Conservation (phyloP, 2,329 filamentous ascomycete genomes). For the Leptographium lundbergii region DNA sequence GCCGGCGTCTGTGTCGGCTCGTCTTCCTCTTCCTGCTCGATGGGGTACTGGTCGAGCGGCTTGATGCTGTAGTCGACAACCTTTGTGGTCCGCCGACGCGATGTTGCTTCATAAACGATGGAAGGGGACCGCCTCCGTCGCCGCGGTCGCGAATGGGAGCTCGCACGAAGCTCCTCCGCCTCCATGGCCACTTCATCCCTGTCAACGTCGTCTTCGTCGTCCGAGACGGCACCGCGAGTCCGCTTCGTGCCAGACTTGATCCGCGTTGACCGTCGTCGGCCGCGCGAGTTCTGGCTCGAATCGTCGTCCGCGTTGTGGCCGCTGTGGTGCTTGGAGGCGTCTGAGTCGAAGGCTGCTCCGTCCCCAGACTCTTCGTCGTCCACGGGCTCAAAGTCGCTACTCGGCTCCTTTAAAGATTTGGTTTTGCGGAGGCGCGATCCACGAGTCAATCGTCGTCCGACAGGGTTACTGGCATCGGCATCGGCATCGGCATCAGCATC, state of each 20-base stretch:
- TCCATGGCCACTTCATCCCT: constrained; percentile 54
- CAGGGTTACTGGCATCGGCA: constrained; percentile 4
- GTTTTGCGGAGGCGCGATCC: constrained; percentile 30
- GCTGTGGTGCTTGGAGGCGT: constrained; percentile 13
- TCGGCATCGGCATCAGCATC: constrained; percentile 17
- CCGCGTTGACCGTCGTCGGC: constrained; percentile 26
- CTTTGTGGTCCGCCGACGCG: constrained; percentile 43
- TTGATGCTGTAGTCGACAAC: constrained; percentile 79
- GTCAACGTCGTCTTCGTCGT: constrained; percentile 46
- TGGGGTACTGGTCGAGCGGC: constrained; percentile 57
- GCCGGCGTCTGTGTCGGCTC: constrained; percentile 56
- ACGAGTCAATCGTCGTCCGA: constrained; percentile 31
- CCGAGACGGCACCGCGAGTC: constrained; percentile 37
- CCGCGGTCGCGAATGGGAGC: constrained; percentile 36
- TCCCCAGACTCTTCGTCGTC: constrained; percentile 49
- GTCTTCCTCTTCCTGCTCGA: constrained; percentile 65
- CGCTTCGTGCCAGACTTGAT: constrained; percentile 29
- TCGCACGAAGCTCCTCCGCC: constrained; percentile 46
- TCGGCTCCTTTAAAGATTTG: constrained; percentile 37
- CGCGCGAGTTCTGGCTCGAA: constrained; percentile 37
- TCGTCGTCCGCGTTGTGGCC: constrained; percentile 22
- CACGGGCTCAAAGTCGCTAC: constrained; percentile 48
- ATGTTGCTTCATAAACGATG: constrained; percentile 45
- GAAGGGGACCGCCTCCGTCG: constrained; percentile 39
- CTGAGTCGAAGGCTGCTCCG: constrained; percentile 29